phyloP scores from a whole-genome alignment of 179 eudicot species.

The Beta lomatogona region DNA sequence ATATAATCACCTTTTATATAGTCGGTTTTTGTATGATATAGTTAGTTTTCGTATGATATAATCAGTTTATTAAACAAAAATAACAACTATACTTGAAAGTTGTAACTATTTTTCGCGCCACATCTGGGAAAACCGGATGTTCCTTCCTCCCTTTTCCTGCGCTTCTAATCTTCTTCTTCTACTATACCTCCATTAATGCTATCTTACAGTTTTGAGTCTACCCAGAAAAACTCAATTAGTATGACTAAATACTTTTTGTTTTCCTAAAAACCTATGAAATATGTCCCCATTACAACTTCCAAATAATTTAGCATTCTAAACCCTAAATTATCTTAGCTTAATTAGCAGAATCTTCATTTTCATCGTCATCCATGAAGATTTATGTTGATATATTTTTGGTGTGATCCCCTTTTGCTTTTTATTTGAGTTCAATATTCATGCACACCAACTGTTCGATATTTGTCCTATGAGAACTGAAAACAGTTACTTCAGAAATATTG shows the following conservation, averaged over 20 bases:
- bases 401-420: background rate
- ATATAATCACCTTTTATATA: too few species aligned
- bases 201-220: background rate
- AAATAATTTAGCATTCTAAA: background rate
- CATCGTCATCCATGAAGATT: background rate
- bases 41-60: too few species aligned
- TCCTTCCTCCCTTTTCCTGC: background rate
- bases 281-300: background rate
- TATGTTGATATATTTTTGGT: background rate
- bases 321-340: background rate
- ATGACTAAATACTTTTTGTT: background rate
- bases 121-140: background rate
- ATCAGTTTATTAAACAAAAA: too few species aligned
- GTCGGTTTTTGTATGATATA: too few species aligned
- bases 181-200: background rate
- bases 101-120: background rate
- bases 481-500: background rate
- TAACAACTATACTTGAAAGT: background rate
- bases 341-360: background rate
- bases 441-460: slow-evolving; percentile 55
- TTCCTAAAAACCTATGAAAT: background rate
- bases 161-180: background rate
- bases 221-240: background rate
- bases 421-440: slow-evolving; percentile 11
- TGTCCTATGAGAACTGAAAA: slow-evolving; percentile 25